A percentile compares a stretch with the other conserved stretches of the same genome.
Evolutionary conservation across 352 stramenopile genomes (phyloP).

Genomic region (Pythium scleroteichum): DNA sequence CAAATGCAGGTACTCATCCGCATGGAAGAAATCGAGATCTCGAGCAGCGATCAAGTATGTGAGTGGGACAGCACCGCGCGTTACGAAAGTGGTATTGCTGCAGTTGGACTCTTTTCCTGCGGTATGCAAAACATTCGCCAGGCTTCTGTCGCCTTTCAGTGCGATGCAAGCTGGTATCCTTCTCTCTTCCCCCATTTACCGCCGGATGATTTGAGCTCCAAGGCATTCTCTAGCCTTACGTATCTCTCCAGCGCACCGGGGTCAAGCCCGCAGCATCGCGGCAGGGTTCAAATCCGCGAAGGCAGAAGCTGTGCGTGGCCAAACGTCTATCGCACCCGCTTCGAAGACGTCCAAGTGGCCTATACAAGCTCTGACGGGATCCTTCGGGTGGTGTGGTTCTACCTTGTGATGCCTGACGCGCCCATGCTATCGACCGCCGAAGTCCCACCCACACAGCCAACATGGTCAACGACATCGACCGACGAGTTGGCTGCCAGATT

Average conservation of each 20-base stretch:
- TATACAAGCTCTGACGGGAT: neutral
- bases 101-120: slow-evolving; percentile 4
- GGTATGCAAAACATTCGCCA: slow-evolving; percentile 1
- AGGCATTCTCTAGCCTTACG: too few species aligned
- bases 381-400: slow-evolving; percentile 6
- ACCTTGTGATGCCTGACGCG: slow-evolving; percentile 1
- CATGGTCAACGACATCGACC: slow-evolving; percentile 1
- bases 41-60: neutral
- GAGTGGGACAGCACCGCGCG: neutral
- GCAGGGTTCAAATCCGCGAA: slow-evolving; percentile 5
- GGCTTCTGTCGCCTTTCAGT: neutral
- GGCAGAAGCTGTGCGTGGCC: slow-evolving; percentile 5
- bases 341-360: neutral
- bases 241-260: neutral
- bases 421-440: slow-evolving; percentile 10
- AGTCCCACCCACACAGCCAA: slow-evolving; percentile 1
- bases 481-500: slow-evolving; percentile 3
- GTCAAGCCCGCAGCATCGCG: neutral
- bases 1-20: neutral
- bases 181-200: too few species aligned
- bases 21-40: slow-evolving; percentile 13
- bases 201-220: too few species aligned
- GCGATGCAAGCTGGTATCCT: neutral
- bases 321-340: neutral
- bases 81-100: neutral